Conservation (phyloP, 73 alveolate species). For the Strombidium stylifer region DNA sequence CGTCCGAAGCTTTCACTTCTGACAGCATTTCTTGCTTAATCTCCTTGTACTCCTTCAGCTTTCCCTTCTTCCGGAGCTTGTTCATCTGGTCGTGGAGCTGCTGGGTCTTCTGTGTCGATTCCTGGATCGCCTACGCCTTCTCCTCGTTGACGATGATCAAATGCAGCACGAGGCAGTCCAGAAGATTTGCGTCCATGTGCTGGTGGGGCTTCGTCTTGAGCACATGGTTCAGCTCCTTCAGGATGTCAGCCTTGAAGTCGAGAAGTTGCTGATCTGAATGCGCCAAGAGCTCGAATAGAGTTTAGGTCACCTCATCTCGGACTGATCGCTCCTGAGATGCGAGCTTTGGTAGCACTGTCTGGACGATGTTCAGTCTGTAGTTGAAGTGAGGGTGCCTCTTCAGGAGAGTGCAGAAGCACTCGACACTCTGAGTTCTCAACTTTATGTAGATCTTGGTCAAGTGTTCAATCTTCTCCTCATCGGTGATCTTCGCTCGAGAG, state of each 20-base stretch:
- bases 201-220: slow-evolving; percentile 25
- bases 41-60: slow-evolving; percentile 35
- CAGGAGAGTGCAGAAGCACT: slow-evolving; percentile 15
- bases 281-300: slow-evolving; percentile 11
- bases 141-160: slow-evolving; percentile 15
- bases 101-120: slow-evolving; percentile 18
- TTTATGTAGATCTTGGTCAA: slow-evolving; percentile 7
- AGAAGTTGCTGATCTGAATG: slow-evolving; percentile 15
- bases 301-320: slow-evolving; percentile 17
- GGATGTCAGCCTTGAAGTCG: slow-evolving; percentile 34
- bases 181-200: slow-evolving; percentile 23
- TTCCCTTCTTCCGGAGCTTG: slow-evolving; percentile 50
- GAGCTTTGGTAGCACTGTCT: slow-evolving; percentile 22
- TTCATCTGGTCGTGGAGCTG: slow-evolving; percentile 36
- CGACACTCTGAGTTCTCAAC: slow-evolving; percentile 16
- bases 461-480: not conserved
- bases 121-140: slow-evolving; percentile 24
- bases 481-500: not conserved
- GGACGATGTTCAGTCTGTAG: slow-evolving; percentile 26
- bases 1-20: slow-evolving; percentile 48
- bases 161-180: slow-evolving; percentile 44
- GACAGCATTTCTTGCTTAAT: slow-evolving; percentile 35
- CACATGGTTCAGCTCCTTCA: slow-evolving; percentile 37
- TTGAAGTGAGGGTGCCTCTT: slow-evolving; percentile 48
- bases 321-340: slow-evolving; percentile 16